These are phyloP conservation scores for Saccharomyces hybrid DNA, from an alignment of 1,139 yeast species.

Conservation along the genomic window DNA sequence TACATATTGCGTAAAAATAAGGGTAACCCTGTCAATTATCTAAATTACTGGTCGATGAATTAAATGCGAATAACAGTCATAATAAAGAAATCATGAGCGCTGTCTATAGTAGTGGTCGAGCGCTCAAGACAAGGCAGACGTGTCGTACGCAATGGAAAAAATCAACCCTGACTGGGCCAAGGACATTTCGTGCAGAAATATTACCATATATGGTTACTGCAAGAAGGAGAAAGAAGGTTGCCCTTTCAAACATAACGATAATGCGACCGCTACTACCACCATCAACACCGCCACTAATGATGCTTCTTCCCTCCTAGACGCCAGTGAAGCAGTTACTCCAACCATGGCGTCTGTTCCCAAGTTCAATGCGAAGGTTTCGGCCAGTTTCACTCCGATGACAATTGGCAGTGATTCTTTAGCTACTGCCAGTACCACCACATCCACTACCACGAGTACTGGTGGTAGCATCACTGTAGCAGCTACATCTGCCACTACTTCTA, in stretches of 20 bases:
- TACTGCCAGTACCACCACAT: constrained; percentile 1
- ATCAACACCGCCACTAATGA: not conserved
- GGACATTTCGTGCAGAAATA: constrained; percentile 78
- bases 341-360: constrained; percentile 15
- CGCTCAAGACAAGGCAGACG: not conserved
- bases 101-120: not conserved
- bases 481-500: constrained; percentile 7
- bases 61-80: not conserved
- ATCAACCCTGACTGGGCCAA: constrained; percentile 48
- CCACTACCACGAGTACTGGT: constrained; percentile 12
- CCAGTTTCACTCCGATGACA: constrained; percentile 28
- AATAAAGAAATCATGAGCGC: not conserved
- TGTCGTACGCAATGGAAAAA: constrained; percentile 22
- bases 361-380: constrained; percentile 30
- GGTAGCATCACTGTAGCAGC: constrained; percentile 8
- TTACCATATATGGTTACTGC: constrained; percentile 81
- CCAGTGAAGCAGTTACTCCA: constrained; percentile 1
- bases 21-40: not conserved
- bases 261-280: constrained; percentile 8
- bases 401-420: not conserved
- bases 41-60: not conserved
- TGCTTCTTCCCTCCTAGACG: not conserved
- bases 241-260: constrained; percentile 55
- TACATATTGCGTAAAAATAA: no score
- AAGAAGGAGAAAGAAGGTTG: constrained; percentile 87